A percentile compares a stretch with the other conserved stretches of the same genome.
Evolutionary conservation across 164 flowering plant species (phyloP).

Genomic region (Vitis amurensis): DNA sequence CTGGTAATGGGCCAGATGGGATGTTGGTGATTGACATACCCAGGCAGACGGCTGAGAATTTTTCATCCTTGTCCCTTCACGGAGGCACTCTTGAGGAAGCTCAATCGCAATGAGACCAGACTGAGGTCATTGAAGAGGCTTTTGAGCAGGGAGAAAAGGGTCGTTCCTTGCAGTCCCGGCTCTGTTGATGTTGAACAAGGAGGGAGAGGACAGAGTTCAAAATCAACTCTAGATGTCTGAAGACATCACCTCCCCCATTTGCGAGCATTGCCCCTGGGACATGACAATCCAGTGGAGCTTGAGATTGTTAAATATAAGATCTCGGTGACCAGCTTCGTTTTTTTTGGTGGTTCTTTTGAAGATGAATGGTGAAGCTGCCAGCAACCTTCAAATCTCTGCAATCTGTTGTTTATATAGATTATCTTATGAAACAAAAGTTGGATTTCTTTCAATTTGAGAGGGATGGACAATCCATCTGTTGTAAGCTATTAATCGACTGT

Average conservation of each 20-base stretch:
- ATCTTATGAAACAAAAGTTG: neutral
- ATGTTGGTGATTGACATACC: slow-evolving; percentile 60
- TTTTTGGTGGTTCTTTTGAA: neutral
- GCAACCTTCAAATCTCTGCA: neutral
- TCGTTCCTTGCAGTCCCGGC: slow-evolving; percentile 32
- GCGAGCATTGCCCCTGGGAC: too few relatives aligned
- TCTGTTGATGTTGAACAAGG: slow-evolving; percentile 31
- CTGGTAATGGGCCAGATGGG: slow-evolving; percentile 12
- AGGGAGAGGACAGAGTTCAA: slow-evolving; percentile 11
- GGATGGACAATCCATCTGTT: slow-evolving; percentile 5
- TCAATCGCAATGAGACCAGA: slow-evolving; percentile 36
- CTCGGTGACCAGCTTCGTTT: neutral
- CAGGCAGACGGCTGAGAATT: slow-evolving; percentile 18
- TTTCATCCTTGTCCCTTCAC: slow-evolving; percentile 25
- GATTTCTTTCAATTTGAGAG: slow-evolving; percentile 4
- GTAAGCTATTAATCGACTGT: neutral
- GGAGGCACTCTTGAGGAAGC: slow-evolving; percentile 33
- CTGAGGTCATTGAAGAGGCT: slow-evolving; percentile 66
- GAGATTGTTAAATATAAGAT: neutral
- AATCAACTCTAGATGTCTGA: slow-evolving; percentile 2
- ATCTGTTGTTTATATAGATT: neutral
- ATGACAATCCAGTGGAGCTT: neutral
- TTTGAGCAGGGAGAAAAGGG: slow-evolving; percentile 56
- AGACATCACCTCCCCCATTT: neutral
- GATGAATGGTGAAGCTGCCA: neutral